Percentiles rank a stretch among this genome's conserved stretches.
Conservation (phyloP, 768 basidiomycete species). For the Boletus rubescentipes region DNA sequence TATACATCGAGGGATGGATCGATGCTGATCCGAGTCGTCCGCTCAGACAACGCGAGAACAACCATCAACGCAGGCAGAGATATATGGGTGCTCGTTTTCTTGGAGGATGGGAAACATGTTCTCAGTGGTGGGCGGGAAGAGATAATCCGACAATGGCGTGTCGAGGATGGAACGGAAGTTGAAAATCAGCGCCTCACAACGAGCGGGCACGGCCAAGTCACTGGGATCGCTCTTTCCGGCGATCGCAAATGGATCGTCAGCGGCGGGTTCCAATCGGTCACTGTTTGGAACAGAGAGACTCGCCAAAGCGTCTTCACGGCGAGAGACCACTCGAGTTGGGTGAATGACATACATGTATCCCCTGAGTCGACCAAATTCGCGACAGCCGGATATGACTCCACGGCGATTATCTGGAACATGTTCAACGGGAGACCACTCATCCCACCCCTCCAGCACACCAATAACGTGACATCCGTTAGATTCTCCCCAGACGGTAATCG, state of each 20-base stretch:
- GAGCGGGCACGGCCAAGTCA: background rate
- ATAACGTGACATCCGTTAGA: background rate
- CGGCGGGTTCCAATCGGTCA: background rate
- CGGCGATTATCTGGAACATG: background rate
- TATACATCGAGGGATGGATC: background rate
- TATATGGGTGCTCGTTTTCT: background rate
- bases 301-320: background rate
- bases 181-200: background rate
- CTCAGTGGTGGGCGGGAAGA: background rate
- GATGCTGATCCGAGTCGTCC: background rate
- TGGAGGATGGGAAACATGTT: slow-evolving; percentile 1
- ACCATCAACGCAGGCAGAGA: background rate
- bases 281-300: background rate
- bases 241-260: background rate
- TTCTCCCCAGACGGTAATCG: background rate
- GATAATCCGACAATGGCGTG: background rate
- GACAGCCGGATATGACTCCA: background rate
- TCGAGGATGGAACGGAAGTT: background rate
- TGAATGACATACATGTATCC: background rate
- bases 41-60: background rate
- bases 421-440: background rate
- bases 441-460: background rate
- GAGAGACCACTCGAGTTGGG: background rate
- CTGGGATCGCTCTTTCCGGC: background rate
- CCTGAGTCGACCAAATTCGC: background rate